Base-by-base conservation (phyloP, 768 basidiomycete genomes). In the Harrya chromipes region DNA sequence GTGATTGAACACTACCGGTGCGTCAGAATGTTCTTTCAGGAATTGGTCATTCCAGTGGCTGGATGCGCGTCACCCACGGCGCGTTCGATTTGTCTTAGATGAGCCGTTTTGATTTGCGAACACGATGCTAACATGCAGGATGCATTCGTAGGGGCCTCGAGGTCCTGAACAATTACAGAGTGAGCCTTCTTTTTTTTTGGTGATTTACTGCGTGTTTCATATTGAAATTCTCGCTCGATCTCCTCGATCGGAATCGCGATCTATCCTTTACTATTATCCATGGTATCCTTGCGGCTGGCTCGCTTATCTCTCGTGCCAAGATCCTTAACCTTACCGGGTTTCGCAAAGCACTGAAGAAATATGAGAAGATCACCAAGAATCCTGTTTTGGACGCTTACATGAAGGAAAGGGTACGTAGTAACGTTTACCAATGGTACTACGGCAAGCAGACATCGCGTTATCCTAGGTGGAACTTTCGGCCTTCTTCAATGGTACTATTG, bases 321-420 rank as follows among this genome's bases (percentile, higher is more conserved):
- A 83, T 93, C 41, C 69, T 97, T 29, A 97, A 99, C 65, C 66
- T 92, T 4, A 91, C 90, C 0, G 95, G 94, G 1, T 93, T 95
- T 63, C 76, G 88, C 27, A 91, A 92, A 61, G 85, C 86, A 0
- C 60, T 92, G 47, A 91, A 92, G 69, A 91, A 91, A 63, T 92
- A 89, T 56, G 88, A 89, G 60, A 92, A 90, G 62, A 70, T 77
- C 6, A 87, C 91, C 6, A 81, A 76, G 66, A 84, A 89, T 20
- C 74, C 77, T 5, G 84, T 81, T n/a, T 81, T 90, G 62, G 75
- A 84, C n/a, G 78, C 84, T 37, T 97, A 94, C 62, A 93, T 88
- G 74, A 70, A 75, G 17, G 87, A 93, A 63, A 85, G 83, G 69
- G 89, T 86, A 56, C 3, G 54, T 21, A 29, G 19, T 14, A 2